These are phyloP conservation scores for Aquilaria malaccensis DNA, from an alignment of 345 rosid genomes.

Conservation along the genomic window DNA sequence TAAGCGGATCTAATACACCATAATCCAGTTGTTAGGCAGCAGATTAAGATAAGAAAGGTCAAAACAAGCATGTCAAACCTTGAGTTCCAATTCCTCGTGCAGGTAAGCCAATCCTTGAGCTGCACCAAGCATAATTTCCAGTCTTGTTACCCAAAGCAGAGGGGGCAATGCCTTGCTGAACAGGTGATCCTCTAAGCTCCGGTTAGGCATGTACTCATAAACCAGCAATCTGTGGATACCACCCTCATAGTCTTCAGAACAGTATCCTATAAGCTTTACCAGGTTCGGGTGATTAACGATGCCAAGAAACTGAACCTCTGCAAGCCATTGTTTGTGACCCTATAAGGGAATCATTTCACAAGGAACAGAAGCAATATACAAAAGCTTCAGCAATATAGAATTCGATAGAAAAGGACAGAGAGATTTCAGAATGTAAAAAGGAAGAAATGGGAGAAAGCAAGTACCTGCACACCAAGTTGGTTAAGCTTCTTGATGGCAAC, in stretches of 20 bases:
- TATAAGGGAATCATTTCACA: slow-evolving; percentile 7
- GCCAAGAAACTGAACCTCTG: slow-evolving; percentile 85
- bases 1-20: too few species aligned
- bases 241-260: slow-evolving; percentile 51
- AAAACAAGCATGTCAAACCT: slow-evolving; percentile 25
- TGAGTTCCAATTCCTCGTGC: slow-evolving; percentile 57
- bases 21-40: too few species aligned
- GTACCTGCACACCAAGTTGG: slow-evolving; percentile 71
- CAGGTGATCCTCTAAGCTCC: slow-evolving; percentile 81
- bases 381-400: too few species aligned
- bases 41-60: too few species aligned
- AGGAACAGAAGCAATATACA: too few species aligned
- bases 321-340: slow-evolving; percentile 94
- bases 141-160: slow-evolving; percentile 67
- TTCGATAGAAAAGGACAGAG: too few species aligned
- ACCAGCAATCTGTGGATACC: slow-evolving; percentile 67
- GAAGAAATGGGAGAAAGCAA: neutral
- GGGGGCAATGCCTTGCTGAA: slow-evolving; percentile 30
- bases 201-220: slow-evolving; percentile 75
- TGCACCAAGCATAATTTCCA: slow-evolving; percentile 83
- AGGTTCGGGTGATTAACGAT: slow-evolving; percentile 80
- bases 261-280: slow-evolving; percentile 82
- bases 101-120: slow-evolving; percentile 85
- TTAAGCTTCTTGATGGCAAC: slow-evolving; percentile 94
- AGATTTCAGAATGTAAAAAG: too few species aligned